These are phyloP conservation scores for Aspergillus cristatus DNA, from an alignment of 495 filamentous ascomycete genomes.

Conservation along the genomic window DNA sequence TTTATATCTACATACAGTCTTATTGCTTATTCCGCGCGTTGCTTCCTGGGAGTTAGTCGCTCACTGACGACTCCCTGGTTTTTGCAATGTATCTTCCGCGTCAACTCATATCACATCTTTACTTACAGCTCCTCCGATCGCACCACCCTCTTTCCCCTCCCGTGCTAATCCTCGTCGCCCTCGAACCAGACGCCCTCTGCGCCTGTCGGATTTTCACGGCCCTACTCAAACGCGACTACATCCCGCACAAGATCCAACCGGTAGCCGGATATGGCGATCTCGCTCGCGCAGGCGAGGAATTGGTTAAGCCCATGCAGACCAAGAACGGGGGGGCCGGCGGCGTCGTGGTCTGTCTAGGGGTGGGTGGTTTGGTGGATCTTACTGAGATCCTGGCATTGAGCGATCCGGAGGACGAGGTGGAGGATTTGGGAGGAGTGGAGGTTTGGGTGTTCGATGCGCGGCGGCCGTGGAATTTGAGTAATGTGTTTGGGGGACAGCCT, in stretches of 20 bases:
- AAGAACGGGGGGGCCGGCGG: slow-evolving; percentile 72
- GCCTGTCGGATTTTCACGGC: slow-evolving; percentile 88
- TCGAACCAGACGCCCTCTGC: slow-evolving; percentile 93
- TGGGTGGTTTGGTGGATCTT: slow-evolving; percentile 84
- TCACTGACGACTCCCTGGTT: slow-evolving; percentile 7
- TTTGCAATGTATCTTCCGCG: slow-evolving; percentile 88
- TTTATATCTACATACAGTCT: not conserved
- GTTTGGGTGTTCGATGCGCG: slow-evolving; percentile 91
- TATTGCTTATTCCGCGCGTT: not conserved
- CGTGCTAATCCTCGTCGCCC: slow-evolving; percentile 84
- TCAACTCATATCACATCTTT: slow-evolving; percentile 77
- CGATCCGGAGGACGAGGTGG: slow-evolving; percentile 41
- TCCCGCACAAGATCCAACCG: slow-evolving; percentile 95
- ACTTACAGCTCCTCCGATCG: slow-evolving; percentile 71
- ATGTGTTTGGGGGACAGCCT: slow-evolving; percentile 74
- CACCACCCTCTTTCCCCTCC: slow-evolving; percentile 78
- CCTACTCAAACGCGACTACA: slow-evolving; percentile 90
- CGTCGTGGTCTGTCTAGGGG: slow-evolving; percentile 83
- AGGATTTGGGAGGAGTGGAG: slow-evolving; percentile 66
- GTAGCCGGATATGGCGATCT: slow-evolving; percentile 90
- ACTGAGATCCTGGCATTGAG: slow-evolving; percentile 60
- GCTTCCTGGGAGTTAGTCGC: not conserved
- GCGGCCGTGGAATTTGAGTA: slow-evolving; percentile 89
- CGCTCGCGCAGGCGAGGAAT: slow-evolving; percentile 60
- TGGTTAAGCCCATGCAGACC: slow-evolving; percentile 75